Percentiles rank a stretch among this genome's conserved stretches.
Conservation (phyloP, 208 protist species). For the Naegleria fowleri region DNA sequence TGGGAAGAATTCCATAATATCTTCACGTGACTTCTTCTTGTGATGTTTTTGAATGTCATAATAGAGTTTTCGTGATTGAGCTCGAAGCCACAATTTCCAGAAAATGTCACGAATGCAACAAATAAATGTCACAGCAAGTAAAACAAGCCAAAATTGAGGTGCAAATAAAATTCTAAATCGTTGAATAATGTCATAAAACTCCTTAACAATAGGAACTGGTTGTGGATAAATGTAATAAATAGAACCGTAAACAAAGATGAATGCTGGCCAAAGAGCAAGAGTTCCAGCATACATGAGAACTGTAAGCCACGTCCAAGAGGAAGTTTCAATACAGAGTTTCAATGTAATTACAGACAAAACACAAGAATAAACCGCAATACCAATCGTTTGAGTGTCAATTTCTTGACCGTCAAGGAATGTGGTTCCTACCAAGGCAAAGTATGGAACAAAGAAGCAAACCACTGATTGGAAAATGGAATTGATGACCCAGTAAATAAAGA, state of each 20-base stretch:
- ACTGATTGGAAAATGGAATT: slow-evolving; percentile 36
- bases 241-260: neutral
- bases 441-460: slow-evolving; percentile 38
- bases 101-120: neutral
- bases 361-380: neutral
- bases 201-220: neutral
- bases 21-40: slow-evolving; percentile 9
- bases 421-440: neutral
- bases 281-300: neutral
- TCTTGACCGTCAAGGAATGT: neutral
- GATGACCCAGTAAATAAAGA: slow-evolving; percentile 33
- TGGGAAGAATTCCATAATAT: slow-evolving; percentile 19
- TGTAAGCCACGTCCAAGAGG: neutral
- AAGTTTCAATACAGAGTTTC: neutral
- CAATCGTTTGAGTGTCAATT: neutral
- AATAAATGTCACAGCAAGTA: neutral
- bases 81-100: neutral
- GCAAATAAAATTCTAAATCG: neutral
- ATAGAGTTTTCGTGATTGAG: neutral
- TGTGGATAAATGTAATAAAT: neutral
- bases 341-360: neutral
- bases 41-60: neutral
- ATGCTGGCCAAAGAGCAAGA: neutral
- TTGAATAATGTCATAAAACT: neutral
- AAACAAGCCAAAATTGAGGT: neutral